A percentile compares a stretch with the other conserved stretches of the same genome.
phyloP scores from a whole-genome alignment of 116 monocot genomes.

The Iris pallida region DNA sequence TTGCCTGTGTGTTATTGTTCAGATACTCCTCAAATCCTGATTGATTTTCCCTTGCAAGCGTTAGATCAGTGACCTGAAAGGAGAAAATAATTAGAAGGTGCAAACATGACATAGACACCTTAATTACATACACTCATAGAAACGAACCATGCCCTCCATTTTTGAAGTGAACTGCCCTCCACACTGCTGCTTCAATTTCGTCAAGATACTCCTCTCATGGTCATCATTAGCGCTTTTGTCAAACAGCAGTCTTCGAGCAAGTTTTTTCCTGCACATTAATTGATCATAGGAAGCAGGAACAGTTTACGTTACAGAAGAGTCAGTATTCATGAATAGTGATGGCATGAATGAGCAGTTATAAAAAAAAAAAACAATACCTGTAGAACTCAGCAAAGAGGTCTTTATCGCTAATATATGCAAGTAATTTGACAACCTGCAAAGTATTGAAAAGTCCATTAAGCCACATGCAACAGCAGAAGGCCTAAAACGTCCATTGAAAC shows the following conservation, averaged over 20 bases:
- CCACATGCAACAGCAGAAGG: too few relatives aligned
- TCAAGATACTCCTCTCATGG: slow-evolving; percentile 37
- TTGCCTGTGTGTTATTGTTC: slow-evolving; percentile 7
- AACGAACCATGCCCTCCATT: slow-evolving; percentile 51
- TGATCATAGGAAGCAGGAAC: too few relatives aligned
- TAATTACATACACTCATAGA: not conserved
- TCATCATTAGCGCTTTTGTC: slow-evolving; percentile 44
- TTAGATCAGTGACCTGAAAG: slow-evolving; percentile 43
- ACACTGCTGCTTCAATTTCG: slow-evolving; percentile 46
- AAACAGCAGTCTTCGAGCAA: slow-evolving; percentile 38
- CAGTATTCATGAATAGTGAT: too few relatives aligned
- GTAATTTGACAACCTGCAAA: slow-evolving; percentile 87
- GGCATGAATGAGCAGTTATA: not conserved
- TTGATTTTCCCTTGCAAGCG: slow-evolving; percentile 35
- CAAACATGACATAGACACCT: not conserved
- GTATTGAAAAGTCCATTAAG: not conserved
- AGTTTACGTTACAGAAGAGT: too few relatives aligned
- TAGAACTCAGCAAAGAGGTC: slow-evolving; percentile 98
- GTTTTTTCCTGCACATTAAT: slow-evolving; percentile 32
- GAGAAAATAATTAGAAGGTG: not conserved
- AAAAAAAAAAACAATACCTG: slow-evolving; percentile 32
- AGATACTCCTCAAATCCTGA: slow-evolving; percentile 36
- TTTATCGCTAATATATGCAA: slow-evolving; percentile 95
- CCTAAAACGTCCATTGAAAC: too few relatives aligned
- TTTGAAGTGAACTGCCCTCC: slow-evolving; percentile 46